Evolutionary conservation across 306 rosid genomes (phyloP).

Genomic region (Cucumis sativus): Cucumber_9930_V3 NC_026655.2:5375501-5376000

Average conservation of each 20-base stretch:
- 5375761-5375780: slow-evolving; percentile 1
- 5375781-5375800: slow-evolving; percentile 7
- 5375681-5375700: not conserved
- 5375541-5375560: not conserved
- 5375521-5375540: not conserved
- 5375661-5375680: not conserved
- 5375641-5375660: not conserved
- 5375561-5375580: not conserved
- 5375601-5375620: not conserved
- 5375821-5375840: not conserved
- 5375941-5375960: too few relatives aligned
- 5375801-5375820: not conserved
- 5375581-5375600: not conserved
- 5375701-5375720: not conserved
- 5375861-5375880: not conserved
- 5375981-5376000: too few relatives aligned
- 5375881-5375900: not conserved
- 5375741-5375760: not conserved
- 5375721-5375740: not conserved
- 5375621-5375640: not conserved
- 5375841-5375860: not conserved
- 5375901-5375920: too few relatives aligned
- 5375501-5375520: not conserved
- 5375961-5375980: too few relatives aligned
- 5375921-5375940: too few relatives aligned